Conservation (phyloP, 352 stramenopile species). For the Thalassiosira sp. region DNA sequence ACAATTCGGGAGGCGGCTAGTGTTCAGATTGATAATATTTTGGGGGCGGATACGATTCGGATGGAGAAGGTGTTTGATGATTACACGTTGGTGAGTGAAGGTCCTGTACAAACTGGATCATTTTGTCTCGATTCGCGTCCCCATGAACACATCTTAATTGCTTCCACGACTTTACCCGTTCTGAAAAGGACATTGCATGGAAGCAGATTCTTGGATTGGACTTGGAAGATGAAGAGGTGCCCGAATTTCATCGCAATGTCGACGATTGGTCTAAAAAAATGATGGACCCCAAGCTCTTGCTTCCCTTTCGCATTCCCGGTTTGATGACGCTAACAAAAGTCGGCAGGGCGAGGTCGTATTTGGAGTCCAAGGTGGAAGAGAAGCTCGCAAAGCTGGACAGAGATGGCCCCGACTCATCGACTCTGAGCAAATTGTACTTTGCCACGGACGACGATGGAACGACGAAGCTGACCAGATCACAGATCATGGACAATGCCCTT, state of each 20-base stretch:
- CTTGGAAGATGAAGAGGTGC: constrained; percentile 51
- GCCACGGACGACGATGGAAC: constrained; percentile 44
- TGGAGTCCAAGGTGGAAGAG: constrained; percentile 51
- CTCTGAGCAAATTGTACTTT: constrained; percentile 62
- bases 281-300: constrained; percentile 15
- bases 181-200: constrained; percentile 66
- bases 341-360: constrained; percentile 34
- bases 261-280: constrained; percentile 48
- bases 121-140: too few species aligned
- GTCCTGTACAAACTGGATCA: too few species aligned
- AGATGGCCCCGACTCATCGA: constrained; percentile 60
- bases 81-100: too few species aligned
- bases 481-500: constrained; percentile 61
- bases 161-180: too few species aligned
- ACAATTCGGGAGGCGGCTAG: constrained; percentile 34
- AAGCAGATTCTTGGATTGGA: constrained; percentile 52
- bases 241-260: constrained; percentile 42
- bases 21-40: constrained; percentile 34
- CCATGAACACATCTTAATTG: too few species aligned
- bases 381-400: constrained; percentile 50
- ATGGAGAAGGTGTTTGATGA: constrained; percentile 48
- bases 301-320: constrained; percentile 1
- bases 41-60: constrained; percentile 10
- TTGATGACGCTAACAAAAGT: constrained; percentile 3
- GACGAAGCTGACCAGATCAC: constrained; percentile 24